Percentiles rank a stretch among this genome's conserved stretches.
Evolutionary conservation across 1,139 yeast genomes (phyloP).

Genomic region (Saccharomyces hybrid): DNA sequence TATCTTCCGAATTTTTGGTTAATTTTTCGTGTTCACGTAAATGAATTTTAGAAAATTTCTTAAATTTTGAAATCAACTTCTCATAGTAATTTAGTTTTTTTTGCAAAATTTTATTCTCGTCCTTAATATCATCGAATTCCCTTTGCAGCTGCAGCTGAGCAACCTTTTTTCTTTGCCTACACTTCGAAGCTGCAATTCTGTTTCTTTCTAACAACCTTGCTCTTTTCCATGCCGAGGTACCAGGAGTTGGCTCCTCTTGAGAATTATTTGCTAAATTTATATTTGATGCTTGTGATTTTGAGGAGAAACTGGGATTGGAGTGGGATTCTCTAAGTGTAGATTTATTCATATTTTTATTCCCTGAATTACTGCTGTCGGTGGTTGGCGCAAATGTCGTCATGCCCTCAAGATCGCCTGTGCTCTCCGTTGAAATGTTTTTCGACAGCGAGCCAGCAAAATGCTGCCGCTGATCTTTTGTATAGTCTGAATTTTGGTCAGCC

Average conservation of each 20-base stretch:
- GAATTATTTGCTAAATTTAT: constrained; percentile 3
- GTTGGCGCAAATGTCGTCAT: background rate
- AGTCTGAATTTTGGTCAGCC: background rate
- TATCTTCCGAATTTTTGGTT: constrained; percentile 6
- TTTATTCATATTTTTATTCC: background rate
- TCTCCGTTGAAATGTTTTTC: background rate
- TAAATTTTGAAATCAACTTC: constrained; percentile 29
- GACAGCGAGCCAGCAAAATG: background rate
- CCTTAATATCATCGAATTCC: constrained; percentile 44
- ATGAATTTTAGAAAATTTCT: constrained; percentile 28
- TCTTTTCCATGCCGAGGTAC: constrained; percentile 74
- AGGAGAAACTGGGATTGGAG: background rate
- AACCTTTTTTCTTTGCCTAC: constrained; percentile 67
- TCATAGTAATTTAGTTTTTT: constrained; percentile 35
- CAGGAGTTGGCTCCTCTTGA: constrained; percentile 58
- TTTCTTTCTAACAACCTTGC: constrained; percentile 63
- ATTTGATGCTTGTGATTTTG: background rate
- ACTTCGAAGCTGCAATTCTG: constrained; percentile 67
- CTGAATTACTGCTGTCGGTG: background rate
- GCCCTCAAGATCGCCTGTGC: background rate
- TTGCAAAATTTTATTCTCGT: constrained; percentile 39
- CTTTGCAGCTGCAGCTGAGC: constrained; percentile 60
- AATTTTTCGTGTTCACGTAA: constrained; percentile 20
- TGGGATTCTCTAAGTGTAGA: background rate
- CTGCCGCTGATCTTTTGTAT: background rate